Base-by-base conservation (phyloP, 495 filamentous ascomycete species). In the Cetradonia linearis region DNA sequence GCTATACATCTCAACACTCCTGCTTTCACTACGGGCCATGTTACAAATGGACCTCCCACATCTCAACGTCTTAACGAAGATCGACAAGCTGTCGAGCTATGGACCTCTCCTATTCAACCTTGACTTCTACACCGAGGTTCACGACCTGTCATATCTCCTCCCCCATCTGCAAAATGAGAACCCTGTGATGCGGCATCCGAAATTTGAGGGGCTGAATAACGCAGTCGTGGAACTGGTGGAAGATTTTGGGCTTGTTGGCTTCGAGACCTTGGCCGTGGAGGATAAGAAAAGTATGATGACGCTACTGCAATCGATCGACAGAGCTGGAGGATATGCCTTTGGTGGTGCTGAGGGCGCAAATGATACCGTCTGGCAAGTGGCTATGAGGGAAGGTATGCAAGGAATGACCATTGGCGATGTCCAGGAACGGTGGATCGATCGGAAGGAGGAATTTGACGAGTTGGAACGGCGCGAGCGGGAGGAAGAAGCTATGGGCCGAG, bases 111-210 rank as follows among this genome's bases (percentile, higher is more conserved):
- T 90, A 0, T 96, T 98, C 77, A 91, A 92, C 65, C 81, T 98
- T 38, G 90, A 96, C 64, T 98, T 83, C 70, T 98, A 97, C 73
- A 96, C 93, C 56, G 93, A 98, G 69, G 91, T 96, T n/a, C 89
- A 97, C 72, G 89, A 95, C 60, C 83, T 98, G 6, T 78, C 77
- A 3, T 88, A 95, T 64, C 81, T 98, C 20, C 78, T 93, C 9
- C 90, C 92, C 0, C 76, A 85, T 53, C 82, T 98, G 14, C 81
- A 86, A 61, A 76, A 77, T 27, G 83, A 81, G 47, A 73, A 71
- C 65, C 84, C 76, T 60, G 77, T 66, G 61, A 81, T 77, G 55
- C 77, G 79, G 6, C 80, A 82, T 63, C 73, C 75, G 11, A 96
- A 94, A 68, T 97, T 91, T 67, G 78, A 83, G 38, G 80, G 83